A percentile compares a stretch with the other conserved stretches of the same genome.
phyloP scores from a whole-genome alignment of 2,329 filamentous ascomycete genomes.

The Thelonectria blattea region DNA sequence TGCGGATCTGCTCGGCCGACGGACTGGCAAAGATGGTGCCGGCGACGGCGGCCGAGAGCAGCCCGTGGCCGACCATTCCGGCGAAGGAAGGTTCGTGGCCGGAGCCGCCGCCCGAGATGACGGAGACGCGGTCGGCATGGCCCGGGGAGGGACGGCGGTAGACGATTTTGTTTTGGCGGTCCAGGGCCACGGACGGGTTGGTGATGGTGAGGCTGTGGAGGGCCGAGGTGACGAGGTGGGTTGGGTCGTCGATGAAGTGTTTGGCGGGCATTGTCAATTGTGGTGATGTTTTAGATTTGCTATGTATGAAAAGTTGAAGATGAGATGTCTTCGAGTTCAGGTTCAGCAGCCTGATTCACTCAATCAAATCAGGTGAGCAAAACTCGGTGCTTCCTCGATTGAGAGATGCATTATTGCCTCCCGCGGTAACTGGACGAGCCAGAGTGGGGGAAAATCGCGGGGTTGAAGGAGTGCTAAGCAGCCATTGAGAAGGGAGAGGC shows the following conservation, averaged over 20 bases:
- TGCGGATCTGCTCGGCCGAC: conserved; percentile 80
- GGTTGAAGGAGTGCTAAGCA: not conserved
- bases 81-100: conserved; percentile 91
- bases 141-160: conserved; percentile 67
- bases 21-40: conserved; percentile 88
- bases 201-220: conserved; percentile 79
- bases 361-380: conserved; percentile 8
- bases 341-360: not conserved
- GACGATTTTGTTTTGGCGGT: conserved; percentile 81
- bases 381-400: not conserved
- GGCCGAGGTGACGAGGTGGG: conserved; percentile 77
- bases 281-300: not conserved
- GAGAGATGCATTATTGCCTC: not conserved
- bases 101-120: conserved; percentile 87
- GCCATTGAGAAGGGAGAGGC: not conserved
- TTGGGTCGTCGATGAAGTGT: conserved; percentile 89
- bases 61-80: conserved; percentile 80
- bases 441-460: not conserved
- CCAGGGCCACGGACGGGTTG: conserved; percentile 83
- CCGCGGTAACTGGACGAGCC: not conserved
- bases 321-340: not conserved
- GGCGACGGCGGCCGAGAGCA: conserved; percentile 82
- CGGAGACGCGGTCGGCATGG: conserved; percentile 70
- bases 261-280: conserved; percentile 61
- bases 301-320: not conserved